Base-by-base conservation (phyloP, 2,329 filamentous ascomycete genomes). In the Alternaria gaisen region DNA sequence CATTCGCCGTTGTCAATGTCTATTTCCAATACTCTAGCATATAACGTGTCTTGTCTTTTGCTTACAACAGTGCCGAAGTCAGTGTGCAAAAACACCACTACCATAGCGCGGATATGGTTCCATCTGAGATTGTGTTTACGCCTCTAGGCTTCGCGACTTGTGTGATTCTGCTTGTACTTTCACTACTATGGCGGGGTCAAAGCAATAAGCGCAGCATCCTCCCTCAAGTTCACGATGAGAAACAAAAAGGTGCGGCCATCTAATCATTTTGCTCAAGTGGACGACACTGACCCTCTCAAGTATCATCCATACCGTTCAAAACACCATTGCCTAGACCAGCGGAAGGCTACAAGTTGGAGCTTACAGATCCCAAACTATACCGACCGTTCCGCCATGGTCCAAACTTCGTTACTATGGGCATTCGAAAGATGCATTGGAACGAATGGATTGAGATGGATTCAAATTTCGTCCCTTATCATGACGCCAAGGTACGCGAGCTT, bases 381-480 rank as follows among this genome's bases (percentile, higher is more conserved):
- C 38, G 38, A 22, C 36, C 38, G 22, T 43, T 56, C 9, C 46
- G 36, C 11, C 28, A 43, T 51, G 44, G 46, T 1, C 36, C 26
- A 4, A 43, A 51, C 11, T 52, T 56, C 11, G 32, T 56, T 2
- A 42, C 36, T 4, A 51, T 51, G 36, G 28, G 44, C 3, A 56
- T 50, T 18, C 18, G 44, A 9, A 56, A 51, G 16, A 48, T 55
- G 53, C 34, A 55, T 24, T 55, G 32, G 53, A n/a, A 55, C 26
- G 32, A 55, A 14, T 55, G 53, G 53, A 55, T 55, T 30, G 53
- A 55, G 12, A 56, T 56, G 44, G 36, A 56, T 18, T 56, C 44
- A 18, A 56, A 56, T n/a, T 51, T 34, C 6, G 36, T 42, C 10
- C 44, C 44, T 32, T 50, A 56, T 4, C 53, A 56, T 7, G 40